Base-by-base conservation (phyloP, 352 stramenopile species). In the Globisporangium lucens region DNA sequence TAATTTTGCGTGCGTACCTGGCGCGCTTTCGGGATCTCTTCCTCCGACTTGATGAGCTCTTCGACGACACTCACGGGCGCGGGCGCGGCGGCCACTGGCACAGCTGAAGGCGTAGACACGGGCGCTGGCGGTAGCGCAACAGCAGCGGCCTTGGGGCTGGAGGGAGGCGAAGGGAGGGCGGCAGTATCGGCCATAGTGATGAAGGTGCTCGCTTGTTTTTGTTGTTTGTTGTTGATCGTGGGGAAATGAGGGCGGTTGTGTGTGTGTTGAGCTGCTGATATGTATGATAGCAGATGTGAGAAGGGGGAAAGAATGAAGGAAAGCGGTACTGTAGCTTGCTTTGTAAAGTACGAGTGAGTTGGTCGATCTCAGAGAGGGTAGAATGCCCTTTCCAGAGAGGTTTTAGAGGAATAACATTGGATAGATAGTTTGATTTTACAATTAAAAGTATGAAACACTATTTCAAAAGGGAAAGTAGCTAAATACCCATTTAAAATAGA, bases 21-120 rank as follows among this genome's bases (percentile, higher is more conserved):
- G 12, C 67, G 67, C 8, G 67, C 67, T 61, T 62, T 68, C 8
- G 67, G 67, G 56, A 72, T 69, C 56, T 68, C 61, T 46, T 72
- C 61, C 8, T 68, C 61, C 27, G 63, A 64, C 56, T 72, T 72
- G 56, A 65, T 63, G 65, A 70, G 65, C 36, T 70, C 65, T 43
- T 70, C 56, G 27, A 70, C 65, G 59, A 36, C 65, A 35, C 35
- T 61, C 33, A 55, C 46, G 41, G 64, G 43, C 10, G 35, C 33
- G 2, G 51, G 33, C 46, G 46, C 10, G 17, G 33, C 17, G 4
- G 13, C 7, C 1, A 33, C 20, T n/a, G 35, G 46, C 29, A 20
- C 38, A 1, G 38, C 38, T 46, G 38, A 20, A 30, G 29, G 29
- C 13, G 41, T 10, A 15, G 47, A 13, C n/a, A 52, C 43, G 47